Percentiles rank a stretch among this genome's conserved stretches.
Evolutionary conservation across 2,329 filamentous ascomycete species (phyloP).

Genomic region (Harringtonia aguacate): DNA sequence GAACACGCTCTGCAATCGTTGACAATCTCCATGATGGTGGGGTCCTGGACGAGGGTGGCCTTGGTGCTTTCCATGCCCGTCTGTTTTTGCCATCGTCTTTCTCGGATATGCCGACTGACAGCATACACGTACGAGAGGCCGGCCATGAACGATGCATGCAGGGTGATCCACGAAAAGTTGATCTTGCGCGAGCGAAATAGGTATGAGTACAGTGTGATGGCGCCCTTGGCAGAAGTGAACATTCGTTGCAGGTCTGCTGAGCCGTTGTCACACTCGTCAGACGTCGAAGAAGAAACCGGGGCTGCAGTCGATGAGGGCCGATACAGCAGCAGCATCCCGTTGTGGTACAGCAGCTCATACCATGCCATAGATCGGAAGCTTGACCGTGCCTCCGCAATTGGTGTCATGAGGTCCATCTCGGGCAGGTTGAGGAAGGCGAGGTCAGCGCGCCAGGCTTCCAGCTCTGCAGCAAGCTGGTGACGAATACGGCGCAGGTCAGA

Average conservation of each 20-base stretch:
- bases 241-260: conserved; percentile 21
- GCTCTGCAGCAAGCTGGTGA: conserved; percentile 17
- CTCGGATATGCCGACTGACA: conserved; percentile 25
- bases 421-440: conserved; percentile 18
- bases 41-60: conserved; percentile 19
- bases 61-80: conserved; percentile 2
- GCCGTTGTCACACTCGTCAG: no score
- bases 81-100: conserved; percentile 14
- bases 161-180: conserved; percentile 37
- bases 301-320: conserved; percentile 24
- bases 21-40: conserved; percentile 29
- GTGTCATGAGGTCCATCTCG: conserved; percentile 11
- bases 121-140: conserved; percentile 33
- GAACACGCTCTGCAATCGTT: conserved; percentile 31
- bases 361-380: conserved; percentile 29
- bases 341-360: conserved; percentile 31
- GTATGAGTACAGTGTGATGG: conserved; percentile 30
- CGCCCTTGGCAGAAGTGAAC: conserved; percentile 25
- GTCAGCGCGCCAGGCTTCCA: conserved; percentile 20
- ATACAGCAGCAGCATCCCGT: conserved; percentile 30
- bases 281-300: conserved; percentile 12
- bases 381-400: conserved; percentile 18
- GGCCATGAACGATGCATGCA: conserved; percentile 36
- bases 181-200: conserved; percentile 32
- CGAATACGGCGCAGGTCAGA: conserved; percentile 10